Base-by-base conservation (phyloP, 805 yeast genomes). In the Yamadazyma sp. region DNA sequence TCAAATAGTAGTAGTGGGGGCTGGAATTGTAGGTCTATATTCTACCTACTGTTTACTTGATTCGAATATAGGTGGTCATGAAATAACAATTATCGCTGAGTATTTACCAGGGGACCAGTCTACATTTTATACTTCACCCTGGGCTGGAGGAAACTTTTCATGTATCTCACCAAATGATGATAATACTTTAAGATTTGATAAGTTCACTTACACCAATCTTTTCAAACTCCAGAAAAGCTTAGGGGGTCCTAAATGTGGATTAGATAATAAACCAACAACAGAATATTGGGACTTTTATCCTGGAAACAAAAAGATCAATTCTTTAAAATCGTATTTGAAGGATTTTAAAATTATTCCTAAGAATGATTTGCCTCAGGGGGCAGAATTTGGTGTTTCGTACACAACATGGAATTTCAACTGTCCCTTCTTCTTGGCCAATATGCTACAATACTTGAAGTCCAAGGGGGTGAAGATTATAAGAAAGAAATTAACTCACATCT, bases 51-150 rank as follows among this genome's bases (percentile, higher is more conserved):
- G 31, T 12, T 28, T 28, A 13, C 15, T 28, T 17, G 31, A 28
- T 8, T 22, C 31, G 6, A 18, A 18, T n/a, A 23, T 28, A 7
- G 31, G 17, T 28, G 15, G 23, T 8, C n/a, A 60, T 30, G 82
- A 53, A 50, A 79, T 82, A 3, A 87, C 88, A 7, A 0, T 49
- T 80, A 33, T 80, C 11, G 91, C 86, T 7, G 76, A 82, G 49
- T 74, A 70, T 47, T 56, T 81, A 27, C 94, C 95, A 3, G 95
- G 94, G 5, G 95, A 86, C 50, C 82, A 77, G 45, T 78, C 87
- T 4, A 75, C 75, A 37, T 65, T 74, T 32, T 86, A 80, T 55
- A 80, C 95, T 1, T 82, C 91, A 0, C 95, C 95, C 0, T 82
- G 82, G 75, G 95, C 95, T 0, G 72, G 70, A 8, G 63, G 64